Evolutionary conservation across 352 stramenopile genomes (phyloP).

Genomic region (Phytophthora meadii): DNA sequence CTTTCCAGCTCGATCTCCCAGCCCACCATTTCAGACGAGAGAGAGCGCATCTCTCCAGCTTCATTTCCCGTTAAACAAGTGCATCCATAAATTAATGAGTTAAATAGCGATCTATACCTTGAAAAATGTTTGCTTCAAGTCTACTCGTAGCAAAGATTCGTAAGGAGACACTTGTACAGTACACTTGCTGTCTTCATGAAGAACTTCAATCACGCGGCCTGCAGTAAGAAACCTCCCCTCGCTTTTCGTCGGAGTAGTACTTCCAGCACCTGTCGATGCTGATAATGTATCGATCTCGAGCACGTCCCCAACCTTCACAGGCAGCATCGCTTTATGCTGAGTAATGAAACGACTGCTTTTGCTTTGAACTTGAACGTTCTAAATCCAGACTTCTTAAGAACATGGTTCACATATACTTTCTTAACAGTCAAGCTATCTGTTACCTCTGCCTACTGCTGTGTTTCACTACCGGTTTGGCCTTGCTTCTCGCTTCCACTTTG

Average conservation of each 20-base stretch:
- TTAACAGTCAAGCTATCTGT: no score
- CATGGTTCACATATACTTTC: no score
- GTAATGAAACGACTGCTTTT: no score
- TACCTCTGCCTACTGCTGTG: constrained; percentile 4
- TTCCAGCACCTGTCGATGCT: neutral
- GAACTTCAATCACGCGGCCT: constrained; percentile 47
- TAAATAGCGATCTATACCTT: constrained; percentile 30
- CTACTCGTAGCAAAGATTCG: constrained; percentile 47
- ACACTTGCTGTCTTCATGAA: constrained; percentile 21
- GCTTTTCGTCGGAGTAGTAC: constrained; percentile 2
- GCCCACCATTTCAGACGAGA: constrained; percentile 47
- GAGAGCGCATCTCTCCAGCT: constrained; percentile 39
- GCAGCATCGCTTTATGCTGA: constrained; percentile 9
- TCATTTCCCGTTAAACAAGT: neutral
- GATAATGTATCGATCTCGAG: constrained; percentile 47
- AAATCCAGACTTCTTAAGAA: no score
- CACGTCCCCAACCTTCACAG: constrained; percentile 51
- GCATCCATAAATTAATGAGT: no score
- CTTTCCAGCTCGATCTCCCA: constrained; percentile 54
- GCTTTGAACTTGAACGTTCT: no score
- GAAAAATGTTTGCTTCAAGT: constrained; percentile 35
- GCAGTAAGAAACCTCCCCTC: constrained; percentile 12
- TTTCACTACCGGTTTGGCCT: constrained; percentile 7
- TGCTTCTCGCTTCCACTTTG: constrained; percentile 13
- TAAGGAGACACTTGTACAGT: constrained; percentile 51